These are phyloP conservation scores for Adenanthera pavonina DNA, from an alignment of 306 rosid species.

Conservation along the genomic window DNA sequence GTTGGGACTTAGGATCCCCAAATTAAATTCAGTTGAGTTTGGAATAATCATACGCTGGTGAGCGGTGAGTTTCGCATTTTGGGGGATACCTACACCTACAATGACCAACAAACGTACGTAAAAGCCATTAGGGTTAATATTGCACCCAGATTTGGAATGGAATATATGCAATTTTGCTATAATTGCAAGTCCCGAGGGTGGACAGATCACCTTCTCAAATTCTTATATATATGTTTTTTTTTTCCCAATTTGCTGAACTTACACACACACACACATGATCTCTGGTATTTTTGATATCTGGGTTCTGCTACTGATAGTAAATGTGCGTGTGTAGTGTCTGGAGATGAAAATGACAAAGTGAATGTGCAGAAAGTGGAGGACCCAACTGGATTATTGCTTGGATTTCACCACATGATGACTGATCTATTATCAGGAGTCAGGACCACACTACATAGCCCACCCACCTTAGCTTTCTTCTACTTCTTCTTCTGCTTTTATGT, in stretches of 20 bases:
- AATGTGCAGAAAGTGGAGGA: constrained; percentile 44
- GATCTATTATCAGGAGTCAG: constrained; percentile 22
- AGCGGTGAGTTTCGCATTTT: background rate
- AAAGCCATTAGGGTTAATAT: too few relatives aligned
- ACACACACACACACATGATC: too few relatives aligned
- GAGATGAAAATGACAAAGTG: constrained; percentile 33
- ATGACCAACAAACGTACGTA: too few relatives aligned
- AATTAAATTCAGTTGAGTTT: background rate
- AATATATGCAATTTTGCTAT: too few relatives aligned
- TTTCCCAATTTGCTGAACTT: too few relatives aligned
- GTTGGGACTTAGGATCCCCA: constrained; percentile 33
- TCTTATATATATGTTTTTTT: too few relatives aligned
- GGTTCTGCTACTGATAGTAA: too few relatives aligned
- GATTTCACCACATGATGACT: constrained; percentile 64
- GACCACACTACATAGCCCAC: constrained; percentile 46
- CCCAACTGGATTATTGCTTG: constrained; percentile 73
- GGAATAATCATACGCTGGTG: too few relatives aligned
- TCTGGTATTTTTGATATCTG: too few relatives aligned
- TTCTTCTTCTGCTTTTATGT: background rate
- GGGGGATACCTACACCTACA: background rate
- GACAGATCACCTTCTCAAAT: background rate
- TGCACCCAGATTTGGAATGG: too few relatives aligned
- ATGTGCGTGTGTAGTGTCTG: background rate
- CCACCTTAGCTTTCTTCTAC: background rate
- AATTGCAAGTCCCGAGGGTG: background rate